These are phyloP conservation scores for Aspergillus sp. DNA, from an alignment of 2,329 filamentous ascomycete genomes.

Conservation along the genomic window DNA sequence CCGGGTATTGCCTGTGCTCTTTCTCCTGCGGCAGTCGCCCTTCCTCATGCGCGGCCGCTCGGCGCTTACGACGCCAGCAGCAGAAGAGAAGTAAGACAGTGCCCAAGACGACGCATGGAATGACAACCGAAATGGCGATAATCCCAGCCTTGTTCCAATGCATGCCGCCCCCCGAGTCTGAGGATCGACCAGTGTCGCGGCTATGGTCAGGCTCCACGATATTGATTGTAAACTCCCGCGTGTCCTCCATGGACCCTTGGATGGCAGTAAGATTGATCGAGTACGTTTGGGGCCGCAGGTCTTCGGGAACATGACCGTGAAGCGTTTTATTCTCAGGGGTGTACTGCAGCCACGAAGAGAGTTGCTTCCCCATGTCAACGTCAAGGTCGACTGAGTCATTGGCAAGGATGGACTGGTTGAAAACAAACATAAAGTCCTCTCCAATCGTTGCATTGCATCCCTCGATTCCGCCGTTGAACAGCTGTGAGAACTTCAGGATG, in stretches of 20 bases:
- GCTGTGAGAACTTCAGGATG: constrained; percentile 33
- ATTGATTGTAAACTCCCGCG: constrained; percentile 37
- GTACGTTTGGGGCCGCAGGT: constrained; percentile 29
- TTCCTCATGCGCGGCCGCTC: constrained; percentile 13
- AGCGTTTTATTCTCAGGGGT: constrained; percentile 36
- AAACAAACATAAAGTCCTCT: constrained; percentile 38
- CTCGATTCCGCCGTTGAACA: constrained; percentile 37
- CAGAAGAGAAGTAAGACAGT: constrained; percentile 23
- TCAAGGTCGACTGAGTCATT: constrained; percentile 33
- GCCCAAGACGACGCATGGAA: constrained; percentile 23
- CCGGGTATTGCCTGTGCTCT: constrained; percentile 11
- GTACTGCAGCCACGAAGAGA: constrained; percentile 43
- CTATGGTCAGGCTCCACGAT: constrained; percentile 14
- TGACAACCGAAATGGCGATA: constrained; percentile 28
- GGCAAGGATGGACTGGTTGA: constrained; percentile 36
- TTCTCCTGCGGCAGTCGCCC: constrained; percentile 16
- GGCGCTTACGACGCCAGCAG: constrained; percentile 25
- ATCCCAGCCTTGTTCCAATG: constrained; percentile 26
- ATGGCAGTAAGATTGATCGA: constrained; percentile 37
- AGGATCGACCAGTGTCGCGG: constrained; percentile 9
- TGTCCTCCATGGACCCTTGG: constrained; percentile 30
- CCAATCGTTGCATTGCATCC: constrained; percentile 42
- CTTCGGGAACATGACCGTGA: constrained; percentile 40
- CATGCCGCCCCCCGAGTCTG: constrained; percentile 9
- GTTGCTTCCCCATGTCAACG: constrained; percentile 33